Conservation (phyloP, 2,329 filamentous ascomycete genomes). For the Penicillium vulpinum region DNA sequence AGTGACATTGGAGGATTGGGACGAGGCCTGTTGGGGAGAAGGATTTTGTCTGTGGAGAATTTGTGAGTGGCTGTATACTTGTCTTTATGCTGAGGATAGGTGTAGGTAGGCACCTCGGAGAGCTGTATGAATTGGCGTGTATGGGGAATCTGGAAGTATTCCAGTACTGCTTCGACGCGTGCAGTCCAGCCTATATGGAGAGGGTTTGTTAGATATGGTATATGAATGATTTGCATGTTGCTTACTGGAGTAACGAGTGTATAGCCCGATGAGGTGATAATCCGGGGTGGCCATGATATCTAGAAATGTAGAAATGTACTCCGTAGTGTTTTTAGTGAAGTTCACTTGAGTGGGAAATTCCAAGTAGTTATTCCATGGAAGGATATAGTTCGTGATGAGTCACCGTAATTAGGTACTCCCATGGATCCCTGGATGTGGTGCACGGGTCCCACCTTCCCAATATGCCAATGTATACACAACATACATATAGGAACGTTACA, state of each 20-base stretch:
- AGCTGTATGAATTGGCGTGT: conserved; percentile 25
- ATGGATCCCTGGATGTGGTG: not conserved
- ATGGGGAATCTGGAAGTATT: conserved; percentile 38
- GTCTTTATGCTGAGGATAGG: not conserved
- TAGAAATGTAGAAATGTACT: no score
- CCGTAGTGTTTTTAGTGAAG: not conserved
- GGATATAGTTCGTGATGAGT: no score
- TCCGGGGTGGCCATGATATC: conserved; percentile 14
- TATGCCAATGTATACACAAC: no score
- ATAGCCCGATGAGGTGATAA: conserved; percentile 31
- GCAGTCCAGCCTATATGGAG: conserved; percentile 35
- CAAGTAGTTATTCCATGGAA: no score
- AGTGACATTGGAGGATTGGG: conserved; percentile 29
- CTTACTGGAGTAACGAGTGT: conserved; percentile 39
- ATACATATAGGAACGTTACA: no score
- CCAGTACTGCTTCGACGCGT: conserved; percentile 34
- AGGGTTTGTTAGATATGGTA: not conserved
- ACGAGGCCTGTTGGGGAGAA: conserved; percentile 34
- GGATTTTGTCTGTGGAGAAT: conserved; percentile 23
- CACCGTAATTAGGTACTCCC: no score
- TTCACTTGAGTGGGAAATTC: not conserved
- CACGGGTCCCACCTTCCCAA: not conserved
- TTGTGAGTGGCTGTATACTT: not conserved
- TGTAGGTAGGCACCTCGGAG: conserved; percentile 22
- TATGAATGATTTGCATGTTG: not conserved